Evolutionary conservation across 2,329 filamentous ascomycete species (phyloP), one percentile per base, ranked within the genome.

Genomic region (Aspergillus sp.): DNA sequence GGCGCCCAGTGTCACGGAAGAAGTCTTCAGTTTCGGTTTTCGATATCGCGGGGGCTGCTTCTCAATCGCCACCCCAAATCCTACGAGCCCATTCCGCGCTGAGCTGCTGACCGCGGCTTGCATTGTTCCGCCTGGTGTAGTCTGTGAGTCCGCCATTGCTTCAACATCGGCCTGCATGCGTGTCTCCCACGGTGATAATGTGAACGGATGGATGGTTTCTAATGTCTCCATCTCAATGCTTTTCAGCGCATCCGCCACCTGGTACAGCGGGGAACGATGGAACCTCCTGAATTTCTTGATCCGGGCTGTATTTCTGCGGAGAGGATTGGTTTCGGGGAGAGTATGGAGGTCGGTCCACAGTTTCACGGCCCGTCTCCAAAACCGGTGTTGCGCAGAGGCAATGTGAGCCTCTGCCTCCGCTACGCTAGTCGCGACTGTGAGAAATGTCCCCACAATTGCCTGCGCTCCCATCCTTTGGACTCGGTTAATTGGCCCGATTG

Each of bases 41-140:
- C 49, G 53, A 53, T 62, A 56, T 2, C 48, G 49, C 44, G 58
- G 54, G 36, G 73, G 77, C 56, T 50, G 65, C 62, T 50, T 53
- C 58, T 49, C 63, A 64, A 47, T 66, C 54, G 45, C 67, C 62
- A 50, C 47, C 2, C 57, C 45, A 52, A 58, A 59, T 47, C 59
- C 54, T 36, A 61, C 55, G 21, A 58, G 17, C 29, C 47, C 47
- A 42, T 60, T 62, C 16, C 52, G 53, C 47, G 56, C 56, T 31
- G 50, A 57, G 31, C 58, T 62, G 43, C 53, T 58, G 71, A 19
- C 41, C 21, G 49, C 50, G 19, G 57, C 49, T 47, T 57, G 43
- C 29, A 60, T 58, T 48, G 20, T 47, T 47, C 55, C 48, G 21
- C 52, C 49, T 25, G 31, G 21, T 23, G 36, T 31, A n/a, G 42